phyloP scores from a whole-genome alignment of 164 flowering plant species.

The Annona cherimola region DNA sequence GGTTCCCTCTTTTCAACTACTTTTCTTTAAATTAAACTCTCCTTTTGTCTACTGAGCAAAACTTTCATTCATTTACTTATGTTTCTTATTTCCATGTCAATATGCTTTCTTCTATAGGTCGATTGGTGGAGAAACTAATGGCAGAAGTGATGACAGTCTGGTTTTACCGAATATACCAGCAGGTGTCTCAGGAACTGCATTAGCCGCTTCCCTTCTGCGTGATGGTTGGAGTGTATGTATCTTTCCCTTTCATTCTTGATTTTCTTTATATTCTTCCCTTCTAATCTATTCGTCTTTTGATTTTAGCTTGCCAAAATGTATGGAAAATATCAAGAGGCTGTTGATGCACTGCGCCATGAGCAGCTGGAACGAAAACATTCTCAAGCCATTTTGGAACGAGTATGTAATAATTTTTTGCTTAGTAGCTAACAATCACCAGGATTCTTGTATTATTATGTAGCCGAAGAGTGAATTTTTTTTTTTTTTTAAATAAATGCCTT shows the following conservation, averaged over 20 bases:
- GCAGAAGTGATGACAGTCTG: conserved; percentile 30
- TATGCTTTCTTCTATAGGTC: conserved; percentile 25
- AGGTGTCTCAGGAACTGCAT: conserved; percentile 93
- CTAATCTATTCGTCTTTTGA: neutral
- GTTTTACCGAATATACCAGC: conserved; percentile 61
- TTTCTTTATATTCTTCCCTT: neutral
- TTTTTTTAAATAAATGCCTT: too few species aligned
- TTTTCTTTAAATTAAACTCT: neutral
- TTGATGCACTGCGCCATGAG: conserved; percentile 91
- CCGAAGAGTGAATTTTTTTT: neutral
- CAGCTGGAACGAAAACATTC: conserved; percentile 78
- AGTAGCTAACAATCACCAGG: neutral
- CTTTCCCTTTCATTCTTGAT: neutral
- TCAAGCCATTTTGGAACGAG: conserved; percentile 71
- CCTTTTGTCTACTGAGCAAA: neutral
- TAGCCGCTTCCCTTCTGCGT: conserved; percentile 94
- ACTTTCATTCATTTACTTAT: neutral
- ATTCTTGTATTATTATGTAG: neutral
- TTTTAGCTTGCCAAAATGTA: conserved; percentile 83
- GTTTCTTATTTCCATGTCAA: neutral
- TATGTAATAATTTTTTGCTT: conserved; percentile 15
- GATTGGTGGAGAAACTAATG: conserved; percentile 29
- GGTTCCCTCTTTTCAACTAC: neutral
- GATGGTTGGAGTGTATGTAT: conserved; percentile 97
- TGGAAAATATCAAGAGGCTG: conserved; percentile 89